phyloP scores from a whole-genome alignment of 2,329 filamentous ascomycete genomes.

The Ascochyta viciae-villosae region DNA sequence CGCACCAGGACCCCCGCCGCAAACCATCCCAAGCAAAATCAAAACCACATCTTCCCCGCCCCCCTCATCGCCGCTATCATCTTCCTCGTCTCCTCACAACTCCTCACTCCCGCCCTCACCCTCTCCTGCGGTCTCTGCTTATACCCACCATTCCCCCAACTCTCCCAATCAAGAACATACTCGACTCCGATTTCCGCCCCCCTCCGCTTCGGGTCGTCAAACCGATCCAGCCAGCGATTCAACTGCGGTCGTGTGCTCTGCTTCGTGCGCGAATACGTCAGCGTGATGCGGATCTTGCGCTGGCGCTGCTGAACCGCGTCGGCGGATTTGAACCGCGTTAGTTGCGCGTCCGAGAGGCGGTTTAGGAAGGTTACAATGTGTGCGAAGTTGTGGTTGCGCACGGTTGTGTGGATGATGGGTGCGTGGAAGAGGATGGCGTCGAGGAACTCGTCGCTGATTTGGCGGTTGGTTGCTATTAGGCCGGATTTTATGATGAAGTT shows the following conservation, averaged over 20 bases:
- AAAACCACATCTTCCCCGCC: not conserved
- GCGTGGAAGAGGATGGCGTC: slow-evolving; percentile 23
- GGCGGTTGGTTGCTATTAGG: slow-evolving; percentile 19
- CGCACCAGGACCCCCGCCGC: not conserved
- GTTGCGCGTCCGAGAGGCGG: slow-evolving; percentile 20
- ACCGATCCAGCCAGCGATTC: slow-evolving; percentile 20
- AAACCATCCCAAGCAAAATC: not conserved
- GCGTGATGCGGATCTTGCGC: not conserved
- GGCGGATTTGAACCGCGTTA: not conserved
- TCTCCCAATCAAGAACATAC: slow-evolving; percentile 4
- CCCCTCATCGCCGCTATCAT: not conserved
- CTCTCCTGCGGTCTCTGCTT: not conserved
- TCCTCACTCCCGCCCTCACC: not conserved
- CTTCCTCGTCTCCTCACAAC: not conserved
- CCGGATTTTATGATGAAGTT: slow-evolving; percentile 20
- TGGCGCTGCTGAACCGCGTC: not conserved
- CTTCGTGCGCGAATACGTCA: slow-evolving; percentile 12
- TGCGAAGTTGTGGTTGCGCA: slow-evolving; percentile 27
- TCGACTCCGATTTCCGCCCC: slow-evolving; percentile 16
- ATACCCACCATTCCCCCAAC: slow-evolving; percentile 1
- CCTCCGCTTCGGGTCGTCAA: slow-evolving; percentile 13
- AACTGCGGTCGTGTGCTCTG: slow-evolving; percentile 14
- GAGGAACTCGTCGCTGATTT: slow-evolving; percentile 21
- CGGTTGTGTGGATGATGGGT: slow-evolving; percentile 18
- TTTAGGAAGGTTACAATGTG: slow-evolving; percentile 27